A percentile compares a stretch with the other conserved stretches of the same genome.
Conservation (phyloP, 2,329 filamentous ascomycete species). For the Cercospora beticola region DNA sequence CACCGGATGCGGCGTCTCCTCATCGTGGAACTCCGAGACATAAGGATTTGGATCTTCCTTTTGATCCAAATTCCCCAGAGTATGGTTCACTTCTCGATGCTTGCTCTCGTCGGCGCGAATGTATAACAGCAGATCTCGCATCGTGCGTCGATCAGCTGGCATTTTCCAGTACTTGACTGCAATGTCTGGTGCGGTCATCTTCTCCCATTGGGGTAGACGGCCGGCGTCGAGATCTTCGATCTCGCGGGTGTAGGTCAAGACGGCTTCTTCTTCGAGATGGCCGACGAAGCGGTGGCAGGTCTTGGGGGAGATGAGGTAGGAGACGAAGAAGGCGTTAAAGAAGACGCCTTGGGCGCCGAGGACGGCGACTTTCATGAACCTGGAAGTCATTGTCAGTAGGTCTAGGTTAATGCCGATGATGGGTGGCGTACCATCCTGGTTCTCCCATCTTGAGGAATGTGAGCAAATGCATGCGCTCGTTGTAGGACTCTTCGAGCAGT, state of each 20-base stretch:
- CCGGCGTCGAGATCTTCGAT: conserved; percentile 84
- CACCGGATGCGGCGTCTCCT: conserved; percentile 64
- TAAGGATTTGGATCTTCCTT: conserved; percentile 90
- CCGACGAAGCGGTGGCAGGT: conserved; percentile 95
- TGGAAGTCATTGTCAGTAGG: background rate
- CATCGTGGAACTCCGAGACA: conserved; percentile 75
- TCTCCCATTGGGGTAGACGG: conserved; percentile 77
- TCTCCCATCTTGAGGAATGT: conserved; percentile 91
- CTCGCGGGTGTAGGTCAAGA: conserved; percentile 89
- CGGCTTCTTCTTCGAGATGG: conserved; percentile 95
- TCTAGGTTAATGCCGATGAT: too few relatives aligned
- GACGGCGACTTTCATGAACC: conserved; percentile 88
- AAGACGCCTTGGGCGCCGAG: conserved; percentile 92
- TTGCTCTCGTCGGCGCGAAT: conserved; percentile 87
- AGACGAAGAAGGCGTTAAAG: conserved; percentile 89
- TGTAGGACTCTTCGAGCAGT: conserved; percentile 39
- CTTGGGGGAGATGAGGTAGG: conserved; percentile 81
- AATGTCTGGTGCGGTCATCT: conserved; percentile 79
- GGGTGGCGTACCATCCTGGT: conserved; percentile 66
- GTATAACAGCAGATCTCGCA: conserved; percentile 85
- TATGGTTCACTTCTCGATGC: conserved; percentile 86
- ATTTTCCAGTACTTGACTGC: conserved; percentile 93
- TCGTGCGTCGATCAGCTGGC: conserved; percentile 76
- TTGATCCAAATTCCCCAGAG: conserved; percentile 82
- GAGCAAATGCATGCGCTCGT: conserved; percentile 77